Evolutionary conservation across 495 filamentous ascomycete species (phyloP).

Genomic region (Podospora pseudopauciseta): DNA sequence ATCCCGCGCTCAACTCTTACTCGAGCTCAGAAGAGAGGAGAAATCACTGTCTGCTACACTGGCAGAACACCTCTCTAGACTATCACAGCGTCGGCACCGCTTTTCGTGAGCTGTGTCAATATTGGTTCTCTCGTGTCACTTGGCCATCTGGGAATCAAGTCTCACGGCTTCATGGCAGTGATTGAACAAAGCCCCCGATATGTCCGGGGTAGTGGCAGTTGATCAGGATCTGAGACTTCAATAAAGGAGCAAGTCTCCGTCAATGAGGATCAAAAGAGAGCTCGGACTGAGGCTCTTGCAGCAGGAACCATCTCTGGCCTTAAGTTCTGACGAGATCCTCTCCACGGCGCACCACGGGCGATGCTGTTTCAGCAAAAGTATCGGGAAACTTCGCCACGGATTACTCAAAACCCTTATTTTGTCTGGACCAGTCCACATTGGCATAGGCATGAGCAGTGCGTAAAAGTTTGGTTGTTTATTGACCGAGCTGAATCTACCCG

Average conservation of each 20-base stretch:
- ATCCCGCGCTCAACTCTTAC: no score
- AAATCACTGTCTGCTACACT: no score
- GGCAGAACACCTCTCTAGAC: no score
- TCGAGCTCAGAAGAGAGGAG: no score
- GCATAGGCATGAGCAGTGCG: neutral
- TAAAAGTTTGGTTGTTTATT: neutral
- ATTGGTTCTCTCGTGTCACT: neutral
- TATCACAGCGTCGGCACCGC: neutral
- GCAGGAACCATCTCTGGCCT: neutral
- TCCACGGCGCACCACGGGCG: conserved; percentile 17
- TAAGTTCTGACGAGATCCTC: conserved; percentile 18
- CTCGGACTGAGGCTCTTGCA: conserved; percentile 9
- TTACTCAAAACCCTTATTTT: conserved; percentile 11
- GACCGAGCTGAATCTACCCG: conserved; percentile 1
- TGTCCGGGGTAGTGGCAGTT: neutral
- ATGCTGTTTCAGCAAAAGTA: conserved; percentile 20
- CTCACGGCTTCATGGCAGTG: neutral
- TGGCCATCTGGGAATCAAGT: neutral
- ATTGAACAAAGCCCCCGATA: neutral
- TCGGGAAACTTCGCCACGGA: conserved; percentile 9
- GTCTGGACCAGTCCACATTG: neutral
- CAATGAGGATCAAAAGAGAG: neutral
- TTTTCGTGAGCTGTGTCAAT: neutral
- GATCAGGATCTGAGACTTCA: neutral
- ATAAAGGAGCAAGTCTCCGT: neutral